Conservation (phyloP, 75 land plant species). For the Cupressus sempervirens region DNA sequence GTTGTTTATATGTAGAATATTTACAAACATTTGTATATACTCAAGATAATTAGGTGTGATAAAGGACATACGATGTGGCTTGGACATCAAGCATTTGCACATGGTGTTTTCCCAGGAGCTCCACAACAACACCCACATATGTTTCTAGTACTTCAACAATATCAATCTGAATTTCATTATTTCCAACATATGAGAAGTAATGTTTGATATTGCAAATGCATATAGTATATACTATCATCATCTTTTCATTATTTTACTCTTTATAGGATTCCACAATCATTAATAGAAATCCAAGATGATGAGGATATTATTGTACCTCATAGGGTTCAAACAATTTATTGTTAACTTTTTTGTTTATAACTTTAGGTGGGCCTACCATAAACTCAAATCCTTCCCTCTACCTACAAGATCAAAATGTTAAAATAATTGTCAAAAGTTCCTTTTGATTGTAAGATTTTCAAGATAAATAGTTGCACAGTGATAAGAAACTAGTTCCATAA, state of each 20-base stretch:
- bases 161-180: conserved; percentile 63
- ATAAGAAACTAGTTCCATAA: neutral
- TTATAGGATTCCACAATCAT: neutral
- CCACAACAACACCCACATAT: conserved; percentile 90
- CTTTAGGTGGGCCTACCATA: conserved; percentile 98
- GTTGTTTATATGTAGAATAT: conserved; percentile 3
- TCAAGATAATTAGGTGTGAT: neutral
- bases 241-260: neutral
- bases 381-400: conserved; percentile 98
- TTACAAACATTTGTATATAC: neutral
- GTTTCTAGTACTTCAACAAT: conserved; percentile 93
- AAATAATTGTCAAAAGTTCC: neutral
- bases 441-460: neutral
- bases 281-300: conserved; percentile 1
- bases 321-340: conserved; percentile 85
- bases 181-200: neutral
- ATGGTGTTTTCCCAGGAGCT: conserved; percentile 90
- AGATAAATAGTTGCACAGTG: neutral
- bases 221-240: neutral
- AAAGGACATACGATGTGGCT: conserved; percentile 52
- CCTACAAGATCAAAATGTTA: conserved; percentile 37
- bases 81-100: conserved; percentile 98
- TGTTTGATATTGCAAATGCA: conserved; percentile 6
- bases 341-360: conserved; percentile 68
- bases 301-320: conserved; percentile 54